These are phyloP conservation scores for Linum lewisii DNA, from an alignment of 345 rosid genomes.

Conservation along the genomic window DNA sequence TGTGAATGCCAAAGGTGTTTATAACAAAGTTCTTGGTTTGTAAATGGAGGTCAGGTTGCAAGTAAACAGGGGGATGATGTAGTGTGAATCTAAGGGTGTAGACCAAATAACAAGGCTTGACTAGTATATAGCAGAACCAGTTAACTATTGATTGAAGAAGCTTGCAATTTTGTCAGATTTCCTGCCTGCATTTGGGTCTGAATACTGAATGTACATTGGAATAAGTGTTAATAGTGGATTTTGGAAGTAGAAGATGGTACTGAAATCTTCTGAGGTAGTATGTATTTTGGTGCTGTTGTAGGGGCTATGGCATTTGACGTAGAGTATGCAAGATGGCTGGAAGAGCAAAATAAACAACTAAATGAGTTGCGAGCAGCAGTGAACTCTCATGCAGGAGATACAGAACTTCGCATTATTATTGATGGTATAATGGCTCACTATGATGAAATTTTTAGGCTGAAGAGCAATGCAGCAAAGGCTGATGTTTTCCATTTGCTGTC, in stretches of 20 bases:
- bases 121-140: too few species aligned
- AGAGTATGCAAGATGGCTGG: constrained; percentile 81
- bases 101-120: too few species aligned
- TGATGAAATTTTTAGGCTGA: constrained; percentile 71
- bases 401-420: constrained; percentile 72
- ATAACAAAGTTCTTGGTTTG: background rate
- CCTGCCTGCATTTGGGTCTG: too few species aligned
- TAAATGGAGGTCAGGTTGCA: background rate
- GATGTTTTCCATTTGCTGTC: constrained; percentile 92
- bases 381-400: constrained; percentile 77
- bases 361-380: constrained; percentile 83
- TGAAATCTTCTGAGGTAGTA: too few species aligned
- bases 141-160: too few species aligned
- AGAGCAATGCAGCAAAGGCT: constrained; percentile 74
- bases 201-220: too few species aligned
- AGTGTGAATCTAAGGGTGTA: too few species aligned
- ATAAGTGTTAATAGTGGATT: too few species aligned
- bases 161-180: too few species aligned
- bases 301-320: constrained; percentile 90
- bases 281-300: constrained; percentile 14
- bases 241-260: too few species aligned
- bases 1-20: background rate
- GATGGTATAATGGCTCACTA: constrained; percentile 56
- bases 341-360: constrained; percentile 63
- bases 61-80: too few species aligned